Evolutionary conservation across 139 green algal species (phyloP), one percentile per base, ranked within the genome.

Genomic region (Edaphochlamys debaryana): DNA sequence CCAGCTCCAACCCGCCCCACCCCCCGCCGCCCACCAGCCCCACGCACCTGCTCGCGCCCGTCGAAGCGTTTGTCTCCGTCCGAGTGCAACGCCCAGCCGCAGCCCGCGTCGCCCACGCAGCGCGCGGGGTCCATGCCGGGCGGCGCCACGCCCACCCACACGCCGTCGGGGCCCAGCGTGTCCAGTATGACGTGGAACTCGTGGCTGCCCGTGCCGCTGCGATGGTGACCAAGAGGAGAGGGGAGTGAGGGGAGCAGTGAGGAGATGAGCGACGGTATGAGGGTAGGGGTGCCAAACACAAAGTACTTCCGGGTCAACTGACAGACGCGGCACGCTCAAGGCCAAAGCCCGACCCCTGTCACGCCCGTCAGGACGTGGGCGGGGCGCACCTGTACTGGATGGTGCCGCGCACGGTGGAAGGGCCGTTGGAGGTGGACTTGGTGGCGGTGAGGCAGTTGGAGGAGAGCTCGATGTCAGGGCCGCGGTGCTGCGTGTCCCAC

Each of bases 171-270:
- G 0, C 90, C 90, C 40, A 94, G 68, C 27, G 67, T 87, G 82
- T 94, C 90, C 69, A 94, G 82, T 41, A 94, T 94, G 41, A 94
- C 90, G 50, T 94, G 90, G 85, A 91, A 92, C 85, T 94, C 90
- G 60, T 93, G 90, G 6, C 63, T 77, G 36, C 87, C 90, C 29
- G 78, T 72, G 36, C 84, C 80, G n/a, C n/a, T n/a, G n/a, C n/a
- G n/a, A n/a, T n/a, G n/a, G n/a, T n/a, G n/a, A n/a, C n/a, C n/a
- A n/a, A n/a, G n/a, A n/a, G n/a, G n/a, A n/a, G n/a, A n/a, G n/a
- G n/a, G n/a, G n/a, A n/a, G n/a, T n/a, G n/a, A n/a, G n/a, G n/a
- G n/a, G n/a, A n/a, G n/a, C n/a, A n/a, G n/a, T n/a, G n/a, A n/a
- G n/a, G n/a, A n/a, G n/a, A n/a, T n/a, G n/a, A n/a, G n/a, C n/a